These are phyloP conservation scores for Phytopythium sindhum DNA, from an alignment of 352 stramenopile species.

Conservation along the genomic window DNA sequence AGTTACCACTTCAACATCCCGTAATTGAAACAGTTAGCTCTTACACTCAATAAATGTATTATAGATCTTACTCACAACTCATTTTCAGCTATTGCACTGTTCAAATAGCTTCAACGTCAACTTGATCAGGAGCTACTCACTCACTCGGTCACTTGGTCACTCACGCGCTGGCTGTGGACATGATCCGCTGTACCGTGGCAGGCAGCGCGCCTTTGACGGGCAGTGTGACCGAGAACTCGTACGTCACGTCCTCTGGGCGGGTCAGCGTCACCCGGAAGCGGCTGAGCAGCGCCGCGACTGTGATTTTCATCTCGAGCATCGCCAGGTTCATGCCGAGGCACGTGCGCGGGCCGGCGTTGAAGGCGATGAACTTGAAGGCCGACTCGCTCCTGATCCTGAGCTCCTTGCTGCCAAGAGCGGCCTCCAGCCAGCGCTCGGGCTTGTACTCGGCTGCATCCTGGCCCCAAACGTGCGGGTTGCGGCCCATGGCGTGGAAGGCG, in stretches of 20 bases:
- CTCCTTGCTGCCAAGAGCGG: slow-evolving; percentile 22
- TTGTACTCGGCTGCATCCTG: slow-evolving; percentile 35
- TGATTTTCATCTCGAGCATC: slow-evolving; percentile 77
- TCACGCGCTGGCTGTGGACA: slow-evolving; percentile 7
- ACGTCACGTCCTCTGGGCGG: slow-evolving; percentile 23
- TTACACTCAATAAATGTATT: too few relatives aligned
- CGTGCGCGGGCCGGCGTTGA: slow-evolving; percentile 47
- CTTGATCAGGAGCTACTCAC: background rate
- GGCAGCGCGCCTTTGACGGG: slow-evolving; percentile 11
- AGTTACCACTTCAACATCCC: too few relatives aligned
- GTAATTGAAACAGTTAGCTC: too few relatives aligned
- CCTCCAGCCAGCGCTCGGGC: slow-evolving; percentile 46
- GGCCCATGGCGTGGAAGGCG: slow-evolving; percentile 39
- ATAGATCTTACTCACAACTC: background rate
- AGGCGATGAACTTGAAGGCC: slow-evolving; percentile 64
- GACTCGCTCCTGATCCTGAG: slow-evolving; percentile 35
- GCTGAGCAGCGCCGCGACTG: slow-evolving; percentile 43
- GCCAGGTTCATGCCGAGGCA: slow-evolving; percentile 68
- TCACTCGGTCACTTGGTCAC: too few relatives aligned
- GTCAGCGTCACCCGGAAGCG: slow-evolving; percentile 36
- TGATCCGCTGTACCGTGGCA: slow-evolving; percentile 19
- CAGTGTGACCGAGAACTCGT: slow-evolving; percentile 32
- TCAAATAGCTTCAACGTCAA: background rate
- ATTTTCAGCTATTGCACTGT: background rate
- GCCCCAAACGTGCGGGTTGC: slow-evolving; percentile 30